Base-by-base conservation (phyloP, 768 basidiomycete genomes). In the Megacollybia marginata region DNA sequence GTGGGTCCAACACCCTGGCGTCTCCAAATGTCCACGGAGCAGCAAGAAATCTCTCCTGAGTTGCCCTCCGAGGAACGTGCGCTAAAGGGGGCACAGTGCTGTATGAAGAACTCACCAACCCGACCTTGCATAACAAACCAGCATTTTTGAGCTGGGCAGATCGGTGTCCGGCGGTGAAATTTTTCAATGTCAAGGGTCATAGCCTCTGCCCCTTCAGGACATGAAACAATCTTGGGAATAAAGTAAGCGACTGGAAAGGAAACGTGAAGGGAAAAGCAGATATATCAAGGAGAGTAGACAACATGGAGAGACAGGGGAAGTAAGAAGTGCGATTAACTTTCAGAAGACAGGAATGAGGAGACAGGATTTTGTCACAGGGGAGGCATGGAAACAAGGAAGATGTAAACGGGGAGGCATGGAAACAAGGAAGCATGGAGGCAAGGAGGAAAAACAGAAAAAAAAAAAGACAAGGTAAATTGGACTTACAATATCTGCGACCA, bases 141-240 rank as follows among this genome's bases (percentile, higher is more conserved):
- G n/a, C n/a, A n/a, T n/a, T n/a, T n/a, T n/a, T n/a, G n/a, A n/a
- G n/a, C n/a, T n/a, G n/a, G n/a, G n/a, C n/a, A n/a, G n/a, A n/a
- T n/a, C n/a, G n/a, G n/a, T n/a, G n/a, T n/a, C n/a, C n/a, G n/a
- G n/a, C n/a, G n/a, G n/a, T n/a, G n/a, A n/a, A n/a, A n/a, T n/a
- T n/a, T n/a, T n/a, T n/a, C n/a, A n/a, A n/a, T n/a, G n/a, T n/a
- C 61, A 0, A 58, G 33, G 5, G 59, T 53, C 9, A 54, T 57
- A 2, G 55, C 64, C 43, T 64, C 51, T 0, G 63, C 49, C 2
- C 60, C 63, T 1, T 38, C 43, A 1, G 63, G 57, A 4, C 59
- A 57, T 2, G 20, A 34, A 0, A 56, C 50, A 9, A 65, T 49
- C 59, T 61, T 48, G 28, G 33, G 8, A 35, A n/a, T n/a, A n/a